These are phyloP conservation scores for Suillus bovinus DNA, from an alignment of 768 basidiomycete species.

Conservation along the genomic window DNA sequence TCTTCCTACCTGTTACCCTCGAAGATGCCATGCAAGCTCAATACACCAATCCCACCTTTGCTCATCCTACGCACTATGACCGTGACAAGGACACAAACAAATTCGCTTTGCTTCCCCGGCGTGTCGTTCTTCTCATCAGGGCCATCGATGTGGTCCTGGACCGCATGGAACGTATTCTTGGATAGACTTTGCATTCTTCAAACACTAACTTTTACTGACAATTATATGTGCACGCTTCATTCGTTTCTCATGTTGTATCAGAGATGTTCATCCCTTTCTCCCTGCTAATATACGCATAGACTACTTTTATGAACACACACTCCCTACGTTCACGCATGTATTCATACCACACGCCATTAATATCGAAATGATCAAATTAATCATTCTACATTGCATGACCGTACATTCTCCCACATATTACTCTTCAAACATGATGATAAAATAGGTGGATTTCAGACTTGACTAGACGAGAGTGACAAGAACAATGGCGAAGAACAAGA, in stretches of 20 bases:
- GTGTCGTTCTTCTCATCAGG: conserved; percentile 58
- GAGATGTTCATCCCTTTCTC: too few species aligned
- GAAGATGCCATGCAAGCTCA: conserved; percentile 66
- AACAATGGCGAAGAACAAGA: not conserved
- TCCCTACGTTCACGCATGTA: not conserved
- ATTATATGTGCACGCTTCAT: not conserved
- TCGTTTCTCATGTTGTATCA: not conserved
- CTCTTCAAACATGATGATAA: conserved; percentile 2
- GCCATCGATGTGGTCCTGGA: conserved; percentile 64
- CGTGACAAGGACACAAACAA: conserved; percentile 22
- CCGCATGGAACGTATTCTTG: conserved; percentile 60
- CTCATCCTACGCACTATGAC: conserved; percentile 18
- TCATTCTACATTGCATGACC: not conserved
- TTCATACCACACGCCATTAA: conserved; percentile 2
- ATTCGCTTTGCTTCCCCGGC: conserved; percentile 51
- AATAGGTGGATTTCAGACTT: not conserved
- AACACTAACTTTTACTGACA: not conserved
- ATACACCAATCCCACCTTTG: conserved; percentile 15
- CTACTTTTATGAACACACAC: not conserved
- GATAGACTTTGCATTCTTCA: conserved; percentile 15
- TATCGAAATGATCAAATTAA: not conserved
- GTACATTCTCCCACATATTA: conserved; percentile 9
- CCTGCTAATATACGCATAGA: not conserved
- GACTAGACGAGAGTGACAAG: conserved; percentile 1
- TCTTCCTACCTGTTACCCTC: conserved; percentile 71